Base-by-base conservation (phyloP, 495 filamentous ascomycete genomes). In the Talaromyces ruber region DNA sequence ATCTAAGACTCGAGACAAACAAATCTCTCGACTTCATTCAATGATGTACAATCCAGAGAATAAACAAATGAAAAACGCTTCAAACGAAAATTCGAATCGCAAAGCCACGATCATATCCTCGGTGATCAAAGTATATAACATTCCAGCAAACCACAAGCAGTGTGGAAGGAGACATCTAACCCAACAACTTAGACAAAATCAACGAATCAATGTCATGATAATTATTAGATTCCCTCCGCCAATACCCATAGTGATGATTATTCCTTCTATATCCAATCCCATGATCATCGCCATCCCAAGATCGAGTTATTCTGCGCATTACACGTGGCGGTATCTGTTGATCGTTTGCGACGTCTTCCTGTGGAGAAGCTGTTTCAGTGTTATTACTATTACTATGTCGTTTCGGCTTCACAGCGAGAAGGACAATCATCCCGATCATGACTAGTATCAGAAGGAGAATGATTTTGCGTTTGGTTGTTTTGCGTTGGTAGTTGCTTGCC, bases 401-500 rank as follows among this genome's bases (percentile, higher is more conserved):
- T 66, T 88, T 93, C 3, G 94, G 90, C 72, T 98, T 98, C 58
- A 97, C 76, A 5, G 88, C 73, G 1, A 98, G 74, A 22, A 98
- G 71, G 64, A 98, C 96, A 56, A 98, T 84, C 79, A 96, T 80
- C 25, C 88, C 94, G 9, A 88, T 82, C 39, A 98, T 86, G 18
- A 98, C 68, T 5, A 98, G 75, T 6, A 94, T 67, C n/a, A 98
- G 74, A 12, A 98, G 76, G 24, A 98, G 80, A 39, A 98, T 90
- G 28, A 94, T 83, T 76, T 96, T 97, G 65, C 95, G 81, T 76
- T 97, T 97, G 12, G 88, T 91, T 14, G 88, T 88, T 70, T 86
- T 88, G 68, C 84, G 86, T 80, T 98, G 94, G 67, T 97, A 97
- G n/a, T 86, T 85, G 21, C 87, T 87, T 16, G 88, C 88, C 83